A percentile compares a stretch with the other conserved stretches of the same genome.
Conservation (phyloP, 2,329 filamentous ascomycete genomes). For the Colletotrichum agaves region DNA sequence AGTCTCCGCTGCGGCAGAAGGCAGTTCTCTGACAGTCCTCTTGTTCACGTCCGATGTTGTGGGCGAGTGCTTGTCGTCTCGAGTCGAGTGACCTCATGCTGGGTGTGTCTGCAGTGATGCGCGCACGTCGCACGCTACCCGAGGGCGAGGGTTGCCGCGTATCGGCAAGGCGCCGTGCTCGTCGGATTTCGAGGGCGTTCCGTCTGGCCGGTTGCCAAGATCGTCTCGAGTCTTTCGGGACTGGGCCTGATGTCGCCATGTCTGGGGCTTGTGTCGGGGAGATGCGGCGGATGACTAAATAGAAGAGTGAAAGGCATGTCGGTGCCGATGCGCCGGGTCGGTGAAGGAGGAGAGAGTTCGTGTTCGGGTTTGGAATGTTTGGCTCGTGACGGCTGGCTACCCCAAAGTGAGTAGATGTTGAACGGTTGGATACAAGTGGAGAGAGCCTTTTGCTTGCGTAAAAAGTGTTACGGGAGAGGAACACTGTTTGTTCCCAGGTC, state of each 20-base stretch:
- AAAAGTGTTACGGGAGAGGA: no score
- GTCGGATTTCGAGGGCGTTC: constrained; percentile 16
- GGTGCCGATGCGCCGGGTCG: background rate
- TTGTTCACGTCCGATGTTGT: constrained; percentile 8
- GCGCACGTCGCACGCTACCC: background rate
- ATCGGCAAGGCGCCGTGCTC: background rate
- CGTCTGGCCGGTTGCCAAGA: background rate
- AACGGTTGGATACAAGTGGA: background rate
- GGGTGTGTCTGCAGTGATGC: no score
- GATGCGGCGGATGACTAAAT: constrained; percentile 7
- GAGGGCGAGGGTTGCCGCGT: background rate
- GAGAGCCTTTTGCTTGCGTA: no score
- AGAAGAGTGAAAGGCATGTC: background rate
- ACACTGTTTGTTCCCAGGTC: no score
- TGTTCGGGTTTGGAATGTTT: background rate
- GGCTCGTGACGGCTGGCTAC: background rate
- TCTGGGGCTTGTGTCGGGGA: constrained; percentile 3
- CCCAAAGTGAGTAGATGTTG: background rate
- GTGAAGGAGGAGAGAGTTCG: background rate
- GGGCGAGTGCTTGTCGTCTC: background rate
- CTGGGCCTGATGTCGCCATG: background rate
- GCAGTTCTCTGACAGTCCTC: constrained; percentile 23
- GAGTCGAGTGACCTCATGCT: background rate
- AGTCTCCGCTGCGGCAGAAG: constrained; percentile 1
- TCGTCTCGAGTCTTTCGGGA: constrained; percentile 10